Evolutionary conservation across 1,284 basidiomycete species (phyloP), one percentile per base, ranked within the genome.

Genomic region (Cutaneotrichosporon sp.): DNA sequence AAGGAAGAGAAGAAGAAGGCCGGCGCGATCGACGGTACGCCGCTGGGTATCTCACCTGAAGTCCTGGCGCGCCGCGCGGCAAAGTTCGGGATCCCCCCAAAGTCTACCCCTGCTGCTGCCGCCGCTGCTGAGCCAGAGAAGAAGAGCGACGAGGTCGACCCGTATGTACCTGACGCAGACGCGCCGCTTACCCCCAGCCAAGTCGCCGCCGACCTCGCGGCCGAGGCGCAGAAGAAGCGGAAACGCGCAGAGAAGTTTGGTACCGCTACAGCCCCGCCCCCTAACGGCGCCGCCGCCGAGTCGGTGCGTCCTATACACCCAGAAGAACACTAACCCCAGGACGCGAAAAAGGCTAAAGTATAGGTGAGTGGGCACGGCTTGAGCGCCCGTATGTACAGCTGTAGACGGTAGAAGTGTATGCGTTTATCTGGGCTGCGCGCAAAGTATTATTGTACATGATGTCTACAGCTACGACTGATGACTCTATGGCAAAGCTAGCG

Each of bases 221-320:
- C 56, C 13, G 73, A 77, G 41, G 76, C 77, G 55, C 75, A 77
- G 64, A 76, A 74, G 72, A 76, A 77, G 67, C 60, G 75, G 43
- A 77, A 77, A 64, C 59, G 76, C 36, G 70, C 72, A 7, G 76
- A 74, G 52, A 73, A 75, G 62, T 77, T 77, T 54, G 72, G 68
- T 7, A 56, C 59, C 5, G 60, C 33, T 8, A 60, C 60, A 39
- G 35, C 46, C n/a, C n/a, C 33, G 18, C 46, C 57, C 57, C 15
- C 36, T 13, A 38, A 46, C 22, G 45, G 53, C 33, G 22, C 47
- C 22, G 45, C 52, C 33, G 22, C 47, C 46, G 26, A 64, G 51
- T 63, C 68, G 30, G 69, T 70, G 49, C 57, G 68, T 64, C 23
- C n/a, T n/a, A n/a, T n/a, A n/a, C 7, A 5, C 9, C 4, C 10